Percentiles rank a stretch among this genome's conserved stretches.
phyloP scores from a whole-genome alignment of 2,329 filamentous ascomycete genomes.

The Pseudopyrenochaeta lycopersici region DNA sequence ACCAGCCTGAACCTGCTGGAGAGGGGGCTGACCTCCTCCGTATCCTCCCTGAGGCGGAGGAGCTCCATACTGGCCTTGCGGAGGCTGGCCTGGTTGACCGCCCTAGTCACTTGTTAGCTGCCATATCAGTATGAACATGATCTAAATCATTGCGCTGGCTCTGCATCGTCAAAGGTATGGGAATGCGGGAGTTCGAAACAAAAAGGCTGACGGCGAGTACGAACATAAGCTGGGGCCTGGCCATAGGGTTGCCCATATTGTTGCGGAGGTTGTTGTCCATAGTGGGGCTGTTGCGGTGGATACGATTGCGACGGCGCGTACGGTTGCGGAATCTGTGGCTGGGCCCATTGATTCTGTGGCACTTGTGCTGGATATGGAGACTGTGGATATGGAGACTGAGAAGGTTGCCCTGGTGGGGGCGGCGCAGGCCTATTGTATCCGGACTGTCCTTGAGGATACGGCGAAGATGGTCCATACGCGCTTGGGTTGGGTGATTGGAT shows the following conservation, averaged over 20 bases:
- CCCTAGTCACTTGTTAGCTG: constrained; percentile 31
- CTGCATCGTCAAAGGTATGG: constrained; percentile 23
- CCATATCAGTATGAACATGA: background rate
- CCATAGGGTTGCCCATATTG: constrained; percentile 46
- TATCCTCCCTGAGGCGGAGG: constrained; percentile 45
- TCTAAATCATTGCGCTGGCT: constrained; percentile 11
- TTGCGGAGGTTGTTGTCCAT: constrained; percentile 28
- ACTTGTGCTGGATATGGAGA: constrained; percentile 29
- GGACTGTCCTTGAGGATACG: constrained; percentile 47
- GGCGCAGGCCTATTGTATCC: constrained; percentile 47
- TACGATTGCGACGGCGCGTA: constrained; percentile 37
- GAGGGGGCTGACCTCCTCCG: constrained; percentile 41
- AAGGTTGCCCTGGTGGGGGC: constrained; percentile 38
- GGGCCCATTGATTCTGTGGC: constrained; percentile 27
- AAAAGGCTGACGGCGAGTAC: constrained; percentile 14
- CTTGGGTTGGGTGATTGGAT: constrained; percentile 47
- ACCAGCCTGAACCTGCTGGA: constrained; percentile 51
- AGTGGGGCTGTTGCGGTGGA: constrained; percentile 33
- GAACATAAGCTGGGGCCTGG: constrained; percentile 38
- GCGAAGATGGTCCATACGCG: constrained; percentile 49
- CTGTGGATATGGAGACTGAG: constrained; percentile 38
- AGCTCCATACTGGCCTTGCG: constrained; percentile 47
- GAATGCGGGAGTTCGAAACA: background rate
- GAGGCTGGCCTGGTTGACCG: constrained; percentile 35
- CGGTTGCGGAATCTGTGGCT: constrained; percentile 41